These are phyloP conservation scores for Metarhizium anisopliae DNA, from an alignment of 2,329 filamentous ascomycete species.

Conservation along the genomic window DNA sequence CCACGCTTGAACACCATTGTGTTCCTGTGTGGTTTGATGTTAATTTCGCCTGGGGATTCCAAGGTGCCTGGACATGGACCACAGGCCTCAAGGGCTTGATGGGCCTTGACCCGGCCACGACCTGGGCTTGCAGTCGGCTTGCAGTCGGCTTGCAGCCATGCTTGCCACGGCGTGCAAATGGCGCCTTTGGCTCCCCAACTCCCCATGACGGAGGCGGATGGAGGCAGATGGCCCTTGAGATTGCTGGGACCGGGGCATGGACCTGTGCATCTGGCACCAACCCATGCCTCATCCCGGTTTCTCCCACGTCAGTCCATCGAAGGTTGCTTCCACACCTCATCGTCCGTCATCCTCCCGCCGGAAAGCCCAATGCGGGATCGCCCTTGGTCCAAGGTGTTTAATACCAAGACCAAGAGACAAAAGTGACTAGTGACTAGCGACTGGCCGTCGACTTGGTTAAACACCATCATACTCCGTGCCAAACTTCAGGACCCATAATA, in stretches of 20 bases:
- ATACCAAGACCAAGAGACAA: not conserved
- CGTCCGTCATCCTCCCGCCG: not conserved
- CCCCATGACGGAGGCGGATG: not conserved
- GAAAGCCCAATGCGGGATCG: constrained; percentile 7
- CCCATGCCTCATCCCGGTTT: not conserved
- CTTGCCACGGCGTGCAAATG: not conserved
- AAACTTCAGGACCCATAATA: not conserved
- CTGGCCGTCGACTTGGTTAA: not conserved
- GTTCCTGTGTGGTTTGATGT: constrained; percentile 4
- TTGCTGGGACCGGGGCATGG: not conserved
- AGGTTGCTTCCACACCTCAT: not conserved
- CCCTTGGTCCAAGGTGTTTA: constrained; percentile 4
- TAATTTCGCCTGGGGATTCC: constrained; percentile 7
- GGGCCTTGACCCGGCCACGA: not conserved
- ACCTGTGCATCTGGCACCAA: not conserved
- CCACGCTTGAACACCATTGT: not conserved
- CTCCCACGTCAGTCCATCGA: not conserved
- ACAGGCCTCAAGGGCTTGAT: not conserved
- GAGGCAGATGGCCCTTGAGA: not conserved
- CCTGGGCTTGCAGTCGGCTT: not conserved
- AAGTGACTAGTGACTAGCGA: not conserved
- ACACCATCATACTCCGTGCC: constrained; percentile 2
- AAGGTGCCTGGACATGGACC: not conserved
- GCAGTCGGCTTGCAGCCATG: not conserved
- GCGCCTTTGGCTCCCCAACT: not conserved